Conservation (phyloP, 2,329 filamentous ascomycete species). For the Aspergillus neoniger region DNA sequence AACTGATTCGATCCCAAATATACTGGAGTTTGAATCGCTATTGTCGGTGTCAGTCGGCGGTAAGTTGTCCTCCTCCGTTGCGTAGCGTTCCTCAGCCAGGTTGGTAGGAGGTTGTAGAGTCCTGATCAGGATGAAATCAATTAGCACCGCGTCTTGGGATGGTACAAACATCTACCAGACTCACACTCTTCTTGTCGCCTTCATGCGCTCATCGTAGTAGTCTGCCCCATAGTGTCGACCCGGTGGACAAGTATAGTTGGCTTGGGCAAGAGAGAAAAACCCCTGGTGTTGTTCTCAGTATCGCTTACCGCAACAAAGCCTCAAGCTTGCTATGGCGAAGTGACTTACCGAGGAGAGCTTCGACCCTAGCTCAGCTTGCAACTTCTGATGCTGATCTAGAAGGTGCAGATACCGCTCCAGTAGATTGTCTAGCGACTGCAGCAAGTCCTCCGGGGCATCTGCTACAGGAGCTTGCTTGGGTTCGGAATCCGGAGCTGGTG, state of each 20-base stretch:
- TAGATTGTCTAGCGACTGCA: slow-evolving; percentile 41
- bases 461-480: slow-evolving; percentile 20
- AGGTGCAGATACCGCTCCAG: slow-evolving; percentile 47
- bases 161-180: slow-evolving; percentile 2
- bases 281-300: slow-evolving; percentile 36
- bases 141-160: slow-evolving; percentile 6
- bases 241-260: slow-evolving; percentile 50
- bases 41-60: slow-evolving; percentile 10
- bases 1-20: slow-evolving; percentile 15
- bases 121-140: slow-evolving; percentile 8
- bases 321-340: not conserved
- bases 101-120: slow-evolving; percentile 14
- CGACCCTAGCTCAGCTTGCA: slow-evolving; percentile 41
- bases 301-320: not conserved
- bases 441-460: slow-evolving; percentile 28
- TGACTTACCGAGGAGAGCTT: slow-evolving; percentile 42
- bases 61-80: not conserved
- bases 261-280: slow-evolving; percentile 51
- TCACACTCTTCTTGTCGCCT: slow-evolving; percentile 47
- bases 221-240: slow-evolving; percentile 51
- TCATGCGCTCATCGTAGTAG: slow-evolving; percentile 55
- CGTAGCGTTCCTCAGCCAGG: not conserved
- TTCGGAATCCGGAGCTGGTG: slow-evolving; percentile 27
- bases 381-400: slow-evolving; percentile 45
- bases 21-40: slow-evolving; percentile 1